Evolutionary conservation across 352 stramenopile genomes (phyloP).

Genomic region (Globisporangium recalcitrans): DNA sequence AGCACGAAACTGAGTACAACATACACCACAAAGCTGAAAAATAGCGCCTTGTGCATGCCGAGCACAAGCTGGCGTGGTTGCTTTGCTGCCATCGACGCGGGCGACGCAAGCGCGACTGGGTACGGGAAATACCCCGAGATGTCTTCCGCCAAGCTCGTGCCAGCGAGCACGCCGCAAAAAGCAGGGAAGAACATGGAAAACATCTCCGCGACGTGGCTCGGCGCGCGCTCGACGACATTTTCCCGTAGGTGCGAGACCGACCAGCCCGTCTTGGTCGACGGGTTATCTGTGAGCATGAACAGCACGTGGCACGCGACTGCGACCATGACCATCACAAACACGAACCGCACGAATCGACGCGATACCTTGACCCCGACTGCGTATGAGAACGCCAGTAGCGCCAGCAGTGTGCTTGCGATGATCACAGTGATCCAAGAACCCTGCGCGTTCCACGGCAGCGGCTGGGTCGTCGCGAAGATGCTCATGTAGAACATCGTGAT

Average conservation of each 20-base stretch:
- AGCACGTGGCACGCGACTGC: conserved; percentile 31
- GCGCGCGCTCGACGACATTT: conserved; percentile 21
- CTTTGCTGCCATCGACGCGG: conserved; percentile 13
- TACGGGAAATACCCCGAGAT: conserved; percentile 18
- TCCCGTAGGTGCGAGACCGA: conserved; percentile 21
- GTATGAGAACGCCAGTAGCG: conserved; percentile 16
- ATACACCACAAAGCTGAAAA: conserved; percentile 31
- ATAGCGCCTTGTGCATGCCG: conserved; percentile 38
- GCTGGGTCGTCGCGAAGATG: conserved; percentile 15
- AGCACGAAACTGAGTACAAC: conserved; percentile 28
- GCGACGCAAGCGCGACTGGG: conserved; percentile 11
- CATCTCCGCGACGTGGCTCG: conserved; percentile 23
- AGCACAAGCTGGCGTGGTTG: conserved; percentile 31
- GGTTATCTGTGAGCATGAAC: conserved; percentile 28
- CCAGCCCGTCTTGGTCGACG: conserved; percentile 24
- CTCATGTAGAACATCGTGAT: conserved; percentile 39
- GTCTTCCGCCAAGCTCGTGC: conserved; percentile 30
- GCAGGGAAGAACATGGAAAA: conserved; percentile 40
- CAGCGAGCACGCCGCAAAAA: conserved; percentile 39
- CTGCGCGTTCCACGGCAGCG: conserved; percentile 34
- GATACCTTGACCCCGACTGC: conserved; percentile 17
- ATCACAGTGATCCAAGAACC: conserved; percentile 31
- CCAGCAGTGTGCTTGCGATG: conserved; percentile 28
- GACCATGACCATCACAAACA: conserved; percentile 35
- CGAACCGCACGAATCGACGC: conserved; percentile 22